phyloP scores from a whole-genome alignment of 345 rosid genomes.

The Aquilaria yunnanensis region DNA sequence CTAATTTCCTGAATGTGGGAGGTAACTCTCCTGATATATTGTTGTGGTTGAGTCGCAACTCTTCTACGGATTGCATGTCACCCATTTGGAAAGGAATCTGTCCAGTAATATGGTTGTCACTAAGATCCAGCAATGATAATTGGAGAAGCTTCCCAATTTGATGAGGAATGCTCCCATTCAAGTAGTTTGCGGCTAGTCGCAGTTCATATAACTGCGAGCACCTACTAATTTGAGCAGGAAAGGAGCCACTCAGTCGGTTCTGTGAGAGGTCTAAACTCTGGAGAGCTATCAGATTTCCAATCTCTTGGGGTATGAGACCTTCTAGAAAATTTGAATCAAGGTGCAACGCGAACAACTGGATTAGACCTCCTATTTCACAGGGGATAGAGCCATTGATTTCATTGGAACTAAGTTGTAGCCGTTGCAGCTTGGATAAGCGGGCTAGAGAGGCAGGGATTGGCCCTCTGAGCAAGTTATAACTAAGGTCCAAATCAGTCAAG shows the following conservation, averaged over 20 bases:
- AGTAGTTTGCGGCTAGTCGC: neutral
- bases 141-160: neutral
- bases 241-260: neutral
- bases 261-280: neutral
- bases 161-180: neutral
- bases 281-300: neutral
- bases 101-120: neutral
- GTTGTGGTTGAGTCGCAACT: no score
- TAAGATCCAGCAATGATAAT: neutral
- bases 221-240: no score
- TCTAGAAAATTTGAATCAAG: neutral
- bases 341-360: neutral
- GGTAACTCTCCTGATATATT: no score
- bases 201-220: neutral
- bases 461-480: neutral
- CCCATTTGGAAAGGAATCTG: neutral
- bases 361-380: no score
- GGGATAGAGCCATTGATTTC: no score
- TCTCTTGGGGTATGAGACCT: conserved; percentile 4
- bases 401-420: no score
- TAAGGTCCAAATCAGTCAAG: neutral
- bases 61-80: neutral
- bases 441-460: conserved; percentile 1
- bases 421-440: neutral
- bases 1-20: no score